Evolutionary conservation across 1,284 basidiomycete genomes (phyloP), one percentile per base, ranked within the genome.

Genomic region (Ceratobasidium sp.): DNA sequence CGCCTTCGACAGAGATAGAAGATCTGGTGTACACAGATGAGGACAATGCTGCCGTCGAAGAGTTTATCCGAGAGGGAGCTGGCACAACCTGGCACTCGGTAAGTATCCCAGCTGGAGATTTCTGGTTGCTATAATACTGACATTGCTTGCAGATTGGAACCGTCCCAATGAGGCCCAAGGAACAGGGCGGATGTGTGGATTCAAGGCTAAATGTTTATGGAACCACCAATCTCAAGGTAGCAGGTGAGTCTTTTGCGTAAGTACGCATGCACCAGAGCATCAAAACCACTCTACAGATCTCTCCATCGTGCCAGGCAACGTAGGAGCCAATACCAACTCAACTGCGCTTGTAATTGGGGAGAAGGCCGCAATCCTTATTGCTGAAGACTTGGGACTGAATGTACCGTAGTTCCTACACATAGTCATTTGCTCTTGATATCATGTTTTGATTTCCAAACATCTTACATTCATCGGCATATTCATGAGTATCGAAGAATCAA

Each of bases 101-200:
- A 50, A 70, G 71, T 26, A 12, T 39, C 12, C 28, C 43, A 46
- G 39, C 10, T 21, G 28, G n/a, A n/a, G n/a, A n/a, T n/a, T n/a
- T n/a, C n/a, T n/a, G n/a, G n/a, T n/a, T n/a, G n/a, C n/a, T n/a
- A n/a, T n/a, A n/a, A n/a, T n/a, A n/a, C n/a, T n/a, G n/a, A n/a
- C n/a, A n/a, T 30, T 39, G 36, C 57, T 28, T 50, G 9, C 72
- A 88, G 86, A 81, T 87, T 41, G 88, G 87, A 18, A 91, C 89
- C 0, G 90, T 89, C 74, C 84, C 87, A 0, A 91, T 91, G 89
- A 89, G 87, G 77, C 82, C 85, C 0, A 83, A 85, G 28, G 83
- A 84, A 16, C 72, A 82, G 61, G 83, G 84, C 2, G 90, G 89
- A 14, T 89, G 90, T 0, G 88, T 91, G 6, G 87, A 91, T 75